These are phyloP conservation scores for Sporothrix mexicana DNA, from an alignment of 2,329 filamentous ascomycete genomes.

Conservation along the genomic window DNA sequence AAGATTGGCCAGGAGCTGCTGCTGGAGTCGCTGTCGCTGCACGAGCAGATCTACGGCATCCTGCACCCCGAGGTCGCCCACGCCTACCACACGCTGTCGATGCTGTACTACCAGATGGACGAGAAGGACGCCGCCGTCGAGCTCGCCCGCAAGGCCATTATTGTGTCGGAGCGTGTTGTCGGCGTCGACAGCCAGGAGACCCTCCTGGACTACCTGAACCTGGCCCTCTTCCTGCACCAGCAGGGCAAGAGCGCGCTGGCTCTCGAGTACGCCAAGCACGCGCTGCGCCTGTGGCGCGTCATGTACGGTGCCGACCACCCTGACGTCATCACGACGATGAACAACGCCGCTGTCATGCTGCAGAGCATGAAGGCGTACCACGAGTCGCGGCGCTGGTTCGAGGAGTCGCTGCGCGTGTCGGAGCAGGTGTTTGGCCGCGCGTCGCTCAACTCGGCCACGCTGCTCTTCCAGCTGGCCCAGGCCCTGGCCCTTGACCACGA, in stretches of 20 bases:
- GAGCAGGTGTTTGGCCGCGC: conserved; percentile 87
- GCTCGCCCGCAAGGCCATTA: conserved; percentile 92
- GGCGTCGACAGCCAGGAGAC: conserved; percentile 95
- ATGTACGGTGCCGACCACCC: conserved; percentile 94
- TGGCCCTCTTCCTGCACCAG: conserved; percentile 92
- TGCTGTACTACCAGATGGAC: conserved; percentile 96
- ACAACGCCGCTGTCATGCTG: conserved; percentile 98
- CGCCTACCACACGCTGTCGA: conserved; percentile 92
- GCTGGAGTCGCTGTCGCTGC: conserved; percentile 91
- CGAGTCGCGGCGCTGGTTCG: conserved; percentile 95
- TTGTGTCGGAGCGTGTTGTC: conserved; percentile 91
- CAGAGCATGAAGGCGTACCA: conserved; percentile 94
- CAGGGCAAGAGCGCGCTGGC: conserved; percentile 87
- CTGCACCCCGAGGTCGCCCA: conserved; percentile 95
- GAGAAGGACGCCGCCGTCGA: conserved; percentile 97
- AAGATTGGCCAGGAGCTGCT: conserved; percentile 95
- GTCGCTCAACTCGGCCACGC: conserved; percentile 90
- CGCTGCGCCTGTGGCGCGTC: conserved; percentile 93
- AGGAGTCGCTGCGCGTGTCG: conserved; percentile 86
- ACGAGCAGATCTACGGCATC: conserved; percentile 98
- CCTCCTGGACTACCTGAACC: conserved; percentile 92
- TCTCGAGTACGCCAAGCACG: conserved; percentile 88
- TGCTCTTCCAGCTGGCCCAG: conserved; percentile 96
- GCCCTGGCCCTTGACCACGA: conserved; percentile 95
- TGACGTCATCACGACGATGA: conserved; percentile 97